Evolutionary conservation across 1,139 yeast genomes (phyloP).

Genomic region (Wickerhamomyces sp.): DNA sequence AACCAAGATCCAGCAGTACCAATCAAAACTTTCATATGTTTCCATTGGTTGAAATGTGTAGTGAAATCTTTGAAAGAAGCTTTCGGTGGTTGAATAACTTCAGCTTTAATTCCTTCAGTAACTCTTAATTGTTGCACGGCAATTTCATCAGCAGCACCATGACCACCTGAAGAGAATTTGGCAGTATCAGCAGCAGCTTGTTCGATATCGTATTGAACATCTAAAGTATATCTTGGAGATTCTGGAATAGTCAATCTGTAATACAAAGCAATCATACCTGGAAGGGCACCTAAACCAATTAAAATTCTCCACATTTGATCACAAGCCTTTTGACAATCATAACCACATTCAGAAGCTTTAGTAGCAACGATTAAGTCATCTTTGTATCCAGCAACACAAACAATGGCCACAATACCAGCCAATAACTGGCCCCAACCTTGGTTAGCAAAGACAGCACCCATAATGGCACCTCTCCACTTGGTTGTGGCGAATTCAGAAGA

Average conservation of each 20-base stretch:
- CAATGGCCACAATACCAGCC: conserved; percentile 78
- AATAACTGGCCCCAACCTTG: conserved; percentile 89
- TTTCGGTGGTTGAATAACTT: conserved; percentile 35
- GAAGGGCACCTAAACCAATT: conserved; percentile 85
- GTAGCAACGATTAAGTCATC: conserved; percentile 46
- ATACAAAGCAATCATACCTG: conserved; percentile 78
- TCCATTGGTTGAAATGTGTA: conserved; percentile 81
- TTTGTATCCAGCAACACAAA: conserved; percentile 72
- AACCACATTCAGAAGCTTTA: conserved; percentile 54
- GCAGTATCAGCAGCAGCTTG: conserved; percentile 60
- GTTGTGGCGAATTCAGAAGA: conserved; percentile 87
- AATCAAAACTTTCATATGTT: conserved; percentile 72
- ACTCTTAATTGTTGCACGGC: conserved; percentile 35
- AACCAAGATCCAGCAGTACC: conserved; percentile 99
- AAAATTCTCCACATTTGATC: conserved; percentile 94
- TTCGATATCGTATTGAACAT: conserved; percentile 57
- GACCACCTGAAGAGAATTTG: conserved; percentile 42
- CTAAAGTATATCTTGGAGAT: conserved; percentile 85
- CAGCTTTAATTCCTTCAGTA: conserved; percentile 46
- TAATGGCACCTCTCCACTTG: conserved; percentile 94
- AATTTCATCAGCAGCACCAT: conserved; percentile 39
- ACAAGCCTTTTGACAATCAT: conserved; percentile 64
- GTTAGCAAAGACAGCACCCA: conserved; percentile 90
- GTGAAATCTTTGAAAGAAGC: conserved; percentile 56
- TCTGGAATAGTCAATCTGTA: conserved; percentile 91